phyloP scores from a whole-genome alignment of 768 basidiomycete species.

The Hygrophorus russula region DNA sequence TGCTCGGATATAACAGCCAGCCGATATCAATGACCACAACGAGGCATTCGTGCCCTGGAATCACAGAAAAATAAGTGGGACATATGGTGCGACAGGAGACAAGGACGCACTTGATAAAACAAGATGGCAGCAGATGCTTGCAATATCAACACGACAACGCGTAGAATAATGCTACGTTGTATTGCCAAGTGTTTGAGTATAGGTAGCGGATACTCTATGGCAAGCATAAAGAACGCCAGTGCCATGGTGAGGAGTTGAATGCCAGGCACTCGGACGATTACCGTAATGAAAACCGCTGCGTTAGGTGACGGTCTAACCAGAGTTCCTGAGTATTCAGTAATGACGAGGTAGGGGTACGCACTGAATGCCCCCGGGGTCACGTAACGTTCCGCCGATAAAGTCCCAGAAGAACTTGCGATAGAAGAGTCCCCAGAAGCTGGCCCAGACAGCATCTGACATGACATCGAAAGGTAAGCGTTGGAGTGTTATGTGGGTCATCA shows the following conservation, averaged over 20 bases:
- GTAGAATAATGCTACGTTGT: constrained; percentile 43
- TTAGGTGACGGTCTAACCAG: constrained; percentile 42
- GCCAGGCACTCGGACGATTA: constrained; percentile 59
- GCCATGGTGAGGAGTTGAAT: constrained; percentile 59
- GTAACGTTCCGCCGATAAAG: constrained; percentile 71
- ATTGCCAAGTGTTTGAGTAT: constrained; percentile 39
- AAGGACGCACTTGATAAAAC: constrained; percentile 60
- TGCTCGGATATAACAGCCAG: constrained; percentile 54
- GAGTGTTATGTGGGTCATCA: not conserved
- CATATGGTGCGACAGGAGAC: not conserved
- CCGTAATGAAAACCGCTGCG: constrained; percentile 47
- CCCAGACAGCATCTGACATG: constrained; percentile 62
- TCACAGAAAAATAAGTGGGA: not conserved
- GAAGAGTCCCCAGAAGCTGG: constrained; percentile 65
- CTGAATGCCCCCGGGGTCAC: constrained; percentile 73
- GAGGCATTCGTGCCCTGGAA: constrained; percentile 71
- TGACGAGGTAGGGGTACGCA: constrained; percentile 23
- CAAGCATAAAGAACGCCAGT: constrained; percentile 44
- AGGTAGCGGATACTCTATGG: constrained; percentile 65
- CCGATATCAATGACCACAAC: constrained; percentile 67
- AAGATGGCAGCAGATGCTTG: constrained; percentile 53
- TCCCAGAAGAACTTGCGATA: constrained; percentile 97
- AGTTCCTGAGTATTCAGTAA: not conserved
- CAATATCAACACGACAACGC: constrained; percentile 51
- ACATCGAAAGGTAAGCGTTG: constrained; percentile 6